phyloP scores from a whole-genome alignment of 2,329 filamentous ascomycete genomes.

The Pezicula radicicola region DNA sequence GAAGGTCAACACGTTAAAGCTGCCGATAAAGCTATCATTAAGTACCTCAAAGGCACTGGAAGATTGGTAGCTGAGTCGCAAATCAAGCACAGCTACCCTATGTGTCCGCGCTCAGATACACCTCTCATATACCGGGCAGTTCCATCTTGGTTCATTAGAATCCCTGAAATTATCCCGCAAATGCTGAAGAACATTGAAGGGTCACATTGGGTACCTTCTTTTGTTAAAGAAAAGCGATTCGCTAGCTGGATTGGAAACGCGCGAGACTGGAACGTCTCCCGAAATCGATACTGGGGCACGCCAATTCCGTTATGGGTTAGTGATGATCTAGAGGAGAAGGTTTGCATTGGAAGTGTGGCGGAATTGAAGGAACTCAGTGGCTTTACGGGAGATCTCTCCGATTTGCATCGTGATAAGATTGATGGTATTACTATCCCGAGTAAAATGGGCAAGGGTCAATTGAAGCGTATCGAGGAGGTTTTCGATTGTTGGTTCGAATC shows the following conservation, averaged over 20 bases:
- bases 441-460: constrained; percentile 78
- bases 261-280: constrained; percentile 91
- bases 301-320: constrained; percentile 90
- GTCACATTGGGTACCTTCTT: constrained; percentile 87
- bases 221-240: constrained; percentile 90
- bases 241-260: constrained; percentile 89
- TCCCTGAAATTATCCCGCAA: constrained; percentile 76
- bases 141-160: constrained; percentile 92
- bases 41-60: constrained; percentile 74
- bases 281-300: constrained; percentile 94
- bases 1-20: constrained; percentile 85
- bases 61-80: constrained; percentile 82
- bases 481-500: constrained; percentile 99
- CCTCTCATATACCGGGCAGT: constrained; percentile 91
- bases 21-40: constrained; percentile 91
- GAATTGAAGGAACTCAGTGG: constrained; percentile 85
- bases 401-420: constrained; percentile 90
- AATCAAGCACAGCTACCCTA: constrained; percentile 87
- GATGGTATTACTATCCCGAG: constrained; percentile 94
- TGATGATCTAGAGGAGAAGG: constrained; percentile 80
- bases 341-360: constrained; percentile 81
- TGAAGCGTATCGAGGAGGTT: constrained; percentile 80
- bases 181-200: constrained; percentile 89
- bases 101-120: constrained; percentile 93
- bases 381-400: constrained; percentile 76